Evolutionary conservation across 2,329 filamentous ascomycete species (phyloP).

Genomic region (Colletotrichum tofieldiae): DNA sequence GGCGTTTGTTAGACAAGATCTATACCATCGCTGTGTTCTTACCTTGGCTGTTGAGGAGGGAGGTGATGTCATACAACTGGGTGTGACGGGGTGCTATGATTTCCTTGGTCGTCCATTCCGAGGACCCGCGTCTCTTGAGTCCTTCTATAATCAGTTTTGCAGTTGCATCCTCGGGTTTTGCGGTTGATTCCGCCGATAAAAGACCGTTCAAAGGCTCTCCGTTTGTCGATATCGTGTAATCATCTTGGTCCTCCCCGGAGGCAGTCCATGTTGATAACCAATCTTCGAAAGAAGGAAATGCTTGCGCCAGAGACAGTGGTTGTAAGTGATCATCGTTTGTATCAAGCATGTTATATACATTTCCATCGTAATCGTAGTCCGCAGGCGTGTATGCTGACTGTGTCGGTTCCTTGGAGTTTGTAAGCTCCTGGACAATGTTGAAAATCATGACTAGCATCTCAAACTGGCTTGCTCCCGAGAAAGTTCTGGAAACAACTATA

Average conservation of each 20-base stretch:
- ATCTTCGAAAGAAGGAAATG: background rate
- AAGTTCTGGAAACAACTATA: background rate
- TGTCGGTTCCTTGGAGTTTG: background rate
- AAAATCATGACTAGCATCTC: background rate
- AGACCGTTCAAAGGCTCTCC: too few relatives aligned
- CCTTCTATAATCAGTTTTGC: too few relatives aligned
- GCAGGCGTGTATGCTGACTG: background rate
- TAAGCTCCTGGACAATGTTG: background rate
- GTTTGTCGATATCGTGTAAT: background rate
- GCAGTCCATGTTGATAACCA: background rate
- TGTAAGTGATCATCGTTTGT: background rate
- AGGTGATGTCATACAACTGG: too few relatives aligned
- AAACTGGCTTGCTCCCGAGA: background rate
- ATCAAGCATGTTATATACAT: background rate
- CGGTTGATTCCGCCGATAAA: too few relatives aligned
- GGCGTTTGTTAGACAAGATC: too few relatives aligned
- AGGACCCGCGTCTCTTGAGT: too few relatives aligned
- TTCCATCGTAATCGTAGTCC: background rate
- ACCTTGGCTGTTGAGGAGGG: too few relatives aligned
- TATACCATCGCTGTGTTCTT: too few relatives aligned
- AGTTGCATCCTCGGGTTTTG: too few relatives aligned
- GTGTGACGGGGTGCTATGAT: too few relatives aligned
- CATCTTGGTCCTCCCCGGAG: background rate
- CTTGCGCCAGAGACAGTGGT: background rate
- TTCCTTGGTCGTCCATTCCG: too few relatives aligned